Evolutionary conservation across 108 stramenopile genomes (phyloP).

Genomic region (Fragilaria radians): DNA sequence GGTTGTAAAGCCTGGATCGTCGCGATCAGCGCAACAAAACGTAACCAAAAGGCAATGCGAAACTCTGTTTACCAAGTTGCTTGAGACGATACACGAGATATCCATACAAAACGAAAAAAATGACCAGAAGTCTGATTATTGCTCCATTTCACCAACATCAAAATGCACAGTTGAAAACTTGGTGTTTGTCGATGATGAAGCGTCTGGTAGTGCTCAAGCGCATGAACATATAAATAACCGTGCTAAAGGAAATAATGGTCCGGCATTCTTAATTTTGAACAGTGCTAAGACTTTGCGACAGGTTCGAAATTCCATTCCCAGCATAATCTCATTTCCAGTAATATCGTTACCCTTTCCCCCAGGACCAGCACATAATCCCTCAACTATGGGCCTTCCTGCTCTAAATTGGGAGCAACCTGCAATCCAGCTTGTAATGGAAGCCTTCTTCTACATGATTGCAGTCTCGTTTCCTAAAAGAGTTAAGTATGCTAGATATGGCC

Average conservation of each 20-base stretch:
- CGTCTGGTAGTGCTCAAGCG: conserved; percentile 50
- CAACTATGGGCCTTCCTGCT: conserved; percentile 67
- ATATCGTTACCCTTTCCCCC: conserved; percentile 77
- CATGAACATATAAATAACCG: conserved; percentile 66
- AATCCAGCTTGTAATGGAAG: conserved; percentile 67
- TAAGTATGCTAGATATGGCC: conserved; percentile 71
- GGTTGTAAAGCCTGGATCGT: conserved; percentile 75
- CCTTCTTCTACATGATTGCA: conserved; percentile 72
- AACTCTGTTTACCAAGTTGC: conserved; percentile 51
- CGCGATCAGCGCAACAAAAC: conserved; percentile 42
- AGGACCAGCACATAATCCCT: conserved; percentile 77
- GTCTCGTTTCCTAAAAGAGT: conserved; percentile 84
- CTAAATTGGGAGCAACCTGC: conserved; percentile 91
- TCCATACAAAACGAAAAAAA: conserved; percentile 28
- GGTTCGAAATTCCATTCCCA: conserved; percentile 63
- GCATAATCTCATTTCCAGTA: conserved; percentile 79
- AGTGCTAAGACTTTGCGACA: conserved; percentile 39
- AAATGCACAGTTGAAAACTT: conserved; percentile 40
- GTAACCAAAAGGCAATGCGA: conserved; percentile 62
- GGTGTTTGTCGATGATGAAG: conserved; percentile 53
- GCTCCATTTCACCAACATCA: conserved; percentile 45
- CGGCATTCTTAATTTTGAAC: conserved; percentile 76
- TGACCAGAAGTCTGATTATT: conserved; percentile 51
- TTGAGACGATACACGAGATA: conserved; percentile 49
- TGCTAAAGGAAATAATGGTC: conserved; percentile 75